Conservation (phyloP, 2,329 filamentous ascomycete species). For the Clarireedia sp. region DNA sequence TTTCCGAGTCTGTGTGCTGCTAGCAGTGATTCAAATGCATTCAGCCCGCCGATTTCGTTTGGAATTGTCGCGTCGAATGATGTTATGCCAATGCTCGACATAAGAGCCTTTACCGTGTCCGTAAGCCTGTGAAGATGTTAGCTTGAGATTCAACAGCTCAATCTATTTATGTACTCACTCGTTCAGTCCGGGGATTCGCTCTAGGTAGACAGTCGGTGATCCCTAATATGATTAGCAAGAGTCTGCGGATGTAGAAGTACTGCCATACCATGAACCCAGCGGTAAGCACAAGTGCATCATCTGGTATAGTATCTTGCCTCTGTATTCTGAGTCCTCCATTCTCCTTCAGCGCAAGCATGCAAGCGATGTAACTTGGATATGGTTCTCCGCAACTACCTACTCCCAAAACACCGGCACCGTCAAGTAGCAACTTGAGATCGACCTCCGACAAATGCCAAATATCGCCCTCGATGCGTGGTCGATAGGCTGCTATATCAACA, state of each 20-base stretch:
- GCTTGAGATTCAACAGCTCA: neutral
- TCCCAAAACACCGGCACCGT: conserved; percentile 53
- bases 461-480: conserved; percentile 41
- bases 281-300: conserved; percentile 23
- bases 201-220: conserved; percentile 26
- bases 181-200: conserved; percentile 25
- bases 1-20: conserved; percentile 23
- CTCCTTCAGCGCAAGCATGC: conserved; percentile 26
- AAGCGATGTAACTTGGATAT: conserved; percentile 39
- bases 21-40: conserved; percentile 35
- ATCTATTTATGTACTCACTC: conserved; percentile 16
- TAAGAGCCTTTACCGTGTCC: conserved; percentile 23
- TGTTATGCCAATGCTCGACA: conserved; percentile 16
- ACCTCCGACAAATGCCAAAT: conserved; percentile 51
- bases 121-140: conserved; percentile 16
- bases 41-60: conserved; percentile 59
- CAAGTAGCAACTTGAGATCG: conserved; percentile 48
- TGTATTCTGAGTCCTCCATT: conserved; percentile 22
- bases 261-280: conserved; percentile 25
- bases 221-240: conserved; percentile 15
- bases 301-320: conserved; percentile 25
- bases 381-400: conserved; percentile 50
- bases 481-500: conserved; percentile 24
- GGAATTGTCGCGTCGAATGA: conserved; percentile 46
- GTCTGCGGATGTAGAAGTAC: neutral